A percentile compares a stretch with the other conserved stretches of the same genome.
phyloP scores from a whole-genome alignment of 2,329 filamentous ascomycete species.

The Ascochyta rabiei region DNA sequence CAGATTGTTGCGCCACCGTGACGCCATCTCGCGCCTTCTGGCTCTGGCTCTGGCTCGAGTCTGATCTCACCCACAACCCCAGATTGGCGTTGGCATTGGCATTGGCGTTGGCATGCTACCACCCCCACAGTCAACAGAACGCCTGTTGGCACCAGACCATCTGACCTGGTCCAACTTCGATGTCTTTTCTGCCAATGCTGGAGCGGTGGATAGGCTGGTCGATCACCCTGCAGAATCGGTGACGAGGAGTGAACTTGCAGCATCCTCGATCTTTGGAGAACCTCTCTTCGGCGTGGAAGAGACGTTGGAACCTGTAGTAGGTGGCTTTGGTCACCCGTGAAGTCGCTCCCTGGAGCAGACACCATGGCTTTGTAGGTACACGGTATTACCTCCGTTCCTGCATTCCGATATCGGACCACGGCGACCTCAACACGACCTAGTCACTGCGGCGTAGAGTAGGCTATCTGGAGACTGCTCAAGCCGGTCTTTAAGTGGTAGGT shows the following conservation, averaged over 20 bases:
- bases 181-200: background rate
- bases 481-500: background rate
- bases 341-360: background rate
- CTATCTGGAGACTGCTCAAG: background rate
- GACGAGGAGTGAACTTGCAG: background rate
- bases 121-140: conserved; percentile 14
- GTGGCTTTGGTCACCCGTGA: background rate
- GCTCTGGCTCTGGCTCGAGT: background rate
- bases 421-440: background rate
- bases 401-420: conserved; percentile 6
- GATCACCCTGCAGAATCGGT: background rate
- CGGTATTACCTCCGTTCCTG: background rate
- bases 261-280: background rate
- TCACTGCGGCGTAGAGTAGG: background rate
- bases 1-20: background rate
- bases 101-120: background rate
- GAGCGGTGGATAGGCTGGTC: background rate
- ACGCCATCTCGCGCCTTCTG: background rate
- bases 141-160: background rate
- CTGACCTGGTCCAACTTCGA: background rate
- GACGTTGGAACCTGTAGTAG: background rate
- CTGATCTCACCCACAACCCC: background rate
- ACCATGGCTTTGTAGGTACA: background rate
- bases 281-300: background rate
- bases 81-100: conserved; percentile 1